Conservation (phyloP, 2,329 filamentous ascomycete species). For the Corinectria fuckeliana region DNA sequence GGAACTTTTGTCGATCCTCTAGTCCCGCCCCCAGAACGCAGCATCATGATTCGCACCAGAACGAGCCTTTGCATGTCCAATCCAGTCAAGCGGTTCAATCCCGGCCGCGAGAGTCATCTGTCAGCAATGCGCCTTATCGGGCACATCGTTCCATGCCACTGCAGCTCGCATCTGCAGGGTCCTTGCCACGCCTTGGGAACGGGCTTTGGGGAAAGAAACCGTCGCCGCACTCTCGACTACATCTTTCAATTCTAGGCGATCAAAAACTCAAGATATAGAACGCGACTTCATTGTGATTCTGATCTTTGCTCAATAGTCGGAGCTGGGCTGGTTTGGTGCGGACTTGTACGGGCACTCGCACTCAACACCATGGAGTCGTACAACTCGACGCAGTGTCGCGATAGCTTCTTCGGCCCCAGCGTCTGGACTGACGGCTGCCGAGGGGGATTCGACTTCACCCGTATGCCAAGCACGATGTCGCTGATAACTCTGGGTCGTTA, state of each 20-base stretch:
- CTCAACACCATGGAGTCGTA: constrained; percentile 26
- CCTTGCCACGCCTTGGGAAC: background rate
- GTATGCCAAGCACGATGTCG: constrained; percentile 15
- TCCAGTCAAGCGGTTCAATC: background rate
- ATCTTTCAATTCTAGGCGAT: background rate
- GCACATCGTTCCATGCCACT: background rate
- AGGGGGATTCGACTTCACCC: constrained; percentile 43
- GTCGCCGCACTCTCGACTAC: background rate
- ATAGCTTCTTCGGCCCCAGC: constrained; percentile 40
- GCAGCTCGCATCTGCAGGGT: background rate
- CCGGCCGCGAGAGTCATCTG: background rate
- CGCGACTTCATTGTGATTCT: background rate
- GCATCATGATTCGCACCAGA: background rate
- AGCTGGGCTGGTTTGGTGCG: background rate
- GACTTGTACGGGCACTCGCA: background rate
- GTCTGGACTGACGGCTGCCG: constrained; percentile 39
- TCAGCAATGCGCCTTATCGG: background rate
- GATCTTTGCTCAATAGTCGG: background rate
- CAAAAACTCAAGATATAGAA: background rate
- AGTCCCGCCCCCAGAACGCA: background rate
- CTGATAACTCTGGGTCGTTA: no score
- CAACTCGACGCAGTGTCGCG: constrained; percentile 37
- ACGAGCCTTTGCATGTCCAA: background rate
- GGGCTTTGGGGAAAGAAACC: no score
- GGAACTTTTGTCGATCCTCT: constrained; percentile 31